Evolutionary conservation across 2,329 filamentous ascomycete genomes (phyloP), one percentile per base, ranked within the genome.

Genomic region (Passalora sequoiae): DNA sequence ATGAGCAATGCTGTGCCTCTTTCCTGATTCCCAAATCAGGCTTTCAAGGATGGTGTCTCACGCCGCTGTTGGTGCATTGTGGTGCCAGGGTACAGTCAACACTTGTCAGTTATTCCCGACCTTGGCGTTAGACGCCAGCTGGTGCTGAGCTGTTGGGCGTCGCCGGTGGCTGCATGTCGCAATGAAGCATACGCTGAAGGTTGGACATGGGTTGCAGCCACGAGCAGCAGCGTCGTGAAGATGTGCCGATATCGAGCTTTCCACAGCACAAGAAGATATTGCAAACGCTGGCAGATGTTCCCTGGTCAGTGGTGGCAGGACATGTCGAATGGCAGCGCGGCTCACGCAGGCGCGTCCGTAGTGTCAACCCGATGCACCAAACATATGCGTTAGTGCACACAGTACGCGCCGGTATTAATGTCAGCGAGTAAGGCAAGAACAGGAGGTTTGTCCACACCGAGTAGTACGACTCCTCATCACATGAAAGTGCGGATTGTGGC

Each of bases 181-280:
- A 21, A 4, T 36, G 32, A 36, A 36, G 32, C 32, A 36, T 36
- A 20, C 24, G 5, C 33, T 12, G 4, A 35, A 35, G 31, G 31
- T 35, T 35, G 31, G 6, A 13, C 8, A 12, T 6, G 10, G 17
- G 12, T 35, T 12, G 17, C 33, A n/a, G 17, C 20, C 17, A 24
- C 33, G 9, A 9, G 8, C 20, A 21, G 13, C 10, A 10, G 19
- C 6, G 12, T 20, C 17, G 17, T 12, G 19, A 20, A 12, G 33
- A 20, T 3, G 16, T 17, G 20, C 33, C 20, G 19, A 6, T 7
- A 15, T n/a, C n/a, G n/a, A n/a, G n/a, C n/a, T n/a, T n/a, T n/a
- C n/a, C n/a, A n/a, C n/a, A n/a, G n/a, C n/a, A n/a, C n/a, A n/a
- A n/a, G n/a, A n/a, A n/a, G n/a, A n/a, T n/a, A n/a, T n/a, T n/a